phyloP scores from a whole-genome alignment of 1,284 basidiomycete species.

The Vanrija sp. region DNA sequence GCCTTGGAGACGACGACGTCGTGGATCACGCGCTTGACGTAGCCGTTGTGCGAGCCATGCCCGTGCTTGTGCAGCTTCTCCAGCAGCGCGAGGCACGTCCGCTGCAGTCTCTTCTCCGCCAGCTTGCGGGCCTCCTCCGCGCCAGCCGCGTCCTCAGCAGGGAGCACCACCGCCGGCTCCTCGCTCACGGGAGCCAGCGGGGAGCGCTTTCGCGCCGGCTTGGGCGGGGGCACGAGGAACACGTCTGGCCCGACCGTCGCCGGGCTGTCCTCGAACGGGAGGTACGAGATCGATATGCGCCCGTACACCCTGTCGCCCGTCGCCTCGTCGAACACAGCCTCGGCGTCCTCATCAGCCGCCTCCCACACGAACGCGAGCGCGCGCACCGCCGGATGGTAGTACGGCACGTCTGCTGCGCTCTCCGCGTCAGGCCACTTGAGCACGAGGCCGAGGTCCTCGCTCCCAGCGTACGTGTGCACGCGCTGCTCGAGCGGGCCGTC shows the following conservation, averaged over 20 bases:
- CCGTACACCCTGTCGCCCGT: constrained; percentile 4
- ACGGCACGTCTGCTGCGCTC: constrained; percentile 34
- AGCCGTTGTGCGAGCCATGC: constrained; percentile 72
- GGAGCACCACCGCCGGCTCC: constrained; percentile 1
- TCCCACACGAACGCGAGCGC: constrained; percentile 40
- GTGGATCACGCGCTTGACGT: constrained; percentile 80
- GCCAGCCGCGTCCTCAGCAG: constrained; percentile 10
- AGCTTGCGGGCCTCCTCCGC: constrained; percentile 7
- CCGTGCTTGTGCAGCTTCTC: constrained; percentile 80
- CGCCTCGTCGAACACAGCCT: background rate
- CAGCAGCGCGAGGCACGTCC: constrained; percentile 74
- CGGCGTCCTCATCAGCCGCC: constrained; percentile 4
- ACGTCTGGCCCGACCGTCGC: background rate
- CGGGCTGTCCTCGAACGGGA: constrained; percentile 25
- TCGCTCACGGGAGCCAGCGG: constrained; percentile 25
- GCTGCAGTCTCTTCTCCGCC: constrained; percentile 57
- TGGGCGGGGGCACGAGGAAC: constrained; percentile 6
- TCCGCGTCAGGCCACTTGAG: constrained; percentile 33
- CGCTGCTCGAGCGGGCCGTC: constrained; percentile 38
- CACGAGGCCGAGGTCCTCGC: constrained; percentile 26
- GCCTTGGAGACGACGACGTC: constrained; percentile 74
- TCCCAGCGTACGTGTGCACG: constrained; percentile 2
- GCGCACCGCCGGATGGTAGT: constrained; percentile 43
- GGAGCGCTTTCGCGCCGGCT: constrained; percentile 23
- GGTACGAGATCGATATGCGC: constrained; percentile 27